Evolutionary conservation across 2,329 filamentous ascomycete species (phyloP).

Genomic region (Aspergillus versicolor): DNA sequence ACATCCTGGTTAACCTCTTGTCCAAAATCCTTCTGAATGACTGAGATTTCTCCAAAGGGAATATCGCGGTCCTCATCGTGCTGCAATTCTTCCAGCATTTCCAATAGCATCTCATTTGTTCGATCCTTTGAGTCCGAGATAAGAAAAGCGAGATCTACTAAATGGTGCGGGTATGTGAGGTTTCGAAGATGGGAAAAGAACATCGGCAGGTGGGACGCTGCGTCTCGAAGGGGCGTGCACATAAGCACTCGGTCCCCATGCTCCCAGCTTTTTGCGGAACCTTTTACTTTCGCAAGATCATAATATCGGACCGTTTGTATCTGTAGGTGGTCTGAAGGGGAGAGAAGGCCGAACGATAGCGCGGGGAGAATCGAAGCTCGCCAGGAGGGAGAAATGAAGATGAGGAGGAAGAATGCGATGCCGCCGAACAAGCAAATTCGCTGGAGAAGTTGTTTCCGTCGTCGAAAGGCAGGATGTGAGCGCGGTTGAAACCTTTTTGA

Average conservation of each 20-base stretch:
- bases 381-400: slow-evolving; percentile 76
- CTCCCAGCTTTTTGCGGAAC: slow-evolving; percentile 92
- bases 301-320: slow-evolving; percentile 97
- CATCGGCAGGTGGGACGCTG: slow-evolving; percentile 88
- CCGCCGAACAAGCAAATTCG: slow-evolving; percentile 62
- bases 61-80: slow-evolving; percentile 74
- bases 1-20: slow-evolving; percentile 98
- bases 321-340: slow-evolving; percentile 68
- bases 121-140: slow-evolving; percentile 97
- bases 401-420: slow-evolving; percentile 59
- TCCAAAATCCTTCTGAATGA: slow-evolving; percentile 98
- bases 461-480: slow-evolving; percentile 69
- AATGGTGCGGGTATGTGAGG: slow-evolving; percentile 93
- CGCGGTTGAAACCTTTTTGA: slow-evolving; percentile 75
- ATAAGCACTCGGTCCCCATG: slow-evolving; percentile 91
- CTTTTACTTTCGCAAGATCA: slow-evolving; percentile 86
- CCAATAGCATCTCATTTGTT: slow-evolving; percentile 73
- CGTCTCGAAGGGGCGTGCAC: slow-evolving; percentile 91
- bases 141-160: slow-evolving; percentile 94
- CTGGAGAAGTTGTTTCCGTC: slow-evolving; percentile 70
- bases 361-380: slow-evolving; percentile 60
- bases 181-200: slow-evolving; percentile 98
- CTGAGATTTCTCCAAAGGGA: slow-evolving; percentile 92
- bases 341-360: slow-evolving; percentile 69
- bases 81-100: slow-evolving; percentile 77